Base-by-base conservation (phyloP, 1,139 yeast species). In the Yamadazyma dushanensis region DNA sequence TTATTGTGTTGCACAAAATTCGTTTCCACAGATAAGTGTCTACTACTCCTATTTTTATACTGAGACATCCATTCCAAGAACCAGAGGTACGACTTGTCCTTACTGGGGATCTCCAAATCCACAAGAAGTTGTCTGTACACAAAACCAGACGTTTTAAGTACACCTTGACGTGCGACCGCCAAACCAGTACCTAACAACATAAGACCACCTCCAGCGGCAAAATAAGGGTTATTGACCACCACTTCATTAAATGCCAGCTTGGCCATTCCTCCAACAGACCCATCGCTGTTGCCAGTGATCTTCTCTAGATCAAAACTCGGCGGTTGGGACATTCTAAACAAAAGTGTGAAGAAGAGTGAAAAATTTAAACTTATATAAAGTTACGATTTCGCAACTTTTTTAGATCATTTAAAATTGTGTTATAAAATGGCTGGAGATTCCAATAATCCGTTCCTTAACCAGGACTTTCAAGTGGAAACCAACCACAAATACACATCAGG, bases 161-260 rank as follows among this genome's bases (percentile, higher is more conserved):
- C 58, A 1, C 88, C 90, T 47, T 77, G 83, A 35, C 96, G 70
- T 1, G 89, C 80, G 11, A 89, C 51, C 0, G 97, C 95, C 22
- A 92, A 61, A 1, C 83, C 83, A 0, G 96, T 90, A 15, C 98
- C 98, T 3, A 92, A 66, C 3, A 90, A 70, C 98, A 92, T 92
- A 31, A 92, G 68, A 0, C 98, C 98, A 49, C 96, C 96, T 52
- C 98, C 94, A 0, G 97, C 98, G 2, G 97, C 95, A 64, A 92
- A 92, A 59, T 87, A 88, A 8, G 97, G 97, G 54, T 92, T 92
- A 28, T 80, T 76, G 13, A 74, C 71, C 47, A 87, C 66, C 7
- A 83, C 75, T 39, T 76, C 81, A 29, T 73, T 57, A 46, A 80
- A 61, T 5, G 78, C 62, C 54, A 50, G 61, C 22, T 47, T 43